A percentile compares a stretch with the other conserved stretches of the same genome.
Conservation (phyloP, 2,329 filamentous ascomycete species). For the Thermoascus crustaceus region DNA sequence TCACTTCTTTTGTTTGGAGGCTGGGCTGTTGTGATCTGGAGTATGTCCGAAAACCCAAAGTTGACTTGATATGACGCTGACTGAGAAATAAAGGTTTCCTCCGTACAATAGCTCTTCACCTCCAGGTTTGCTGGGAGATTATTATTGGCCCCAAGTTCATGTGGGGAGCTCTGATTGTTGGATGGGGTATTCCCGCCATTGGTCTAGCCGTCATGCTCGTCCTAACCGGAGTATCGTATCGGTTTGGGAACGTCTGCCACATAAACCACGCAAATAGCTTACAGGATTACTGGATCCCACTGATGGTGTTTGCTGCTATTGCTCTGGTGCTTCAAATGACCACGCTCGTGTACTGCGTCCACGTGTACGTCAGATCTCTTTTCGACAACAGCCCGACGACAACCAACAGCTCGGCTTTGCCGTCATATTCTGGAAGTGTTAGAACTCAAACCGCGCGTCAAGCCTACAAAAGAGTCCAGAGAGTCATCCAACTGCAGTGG, state of each 20-base stretch:
- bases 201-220: constrained; percentile 69
- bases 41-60: constrained; percentile 28
- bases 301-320: constrained; percentile 67
- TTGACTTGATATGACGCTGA: constrained; percentile 1
- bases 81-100: constrained; percentile 57
- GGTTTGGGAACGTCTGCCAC: constrained; percentile 85
- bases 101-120: constrained; percentile 80
- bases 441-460: constrained; percentile 75
- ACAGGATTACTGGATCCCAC: constrained; percentile 80
- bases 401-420: constrained; percentile 60
- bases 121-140: constrained; percentile 97
- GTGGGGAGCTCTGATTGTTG: constrained; percentile 68
- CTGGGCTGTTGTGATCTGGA: constrained; percentile 77
- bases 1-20: constrained; percentile 79
- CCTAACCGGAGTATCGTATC: constrained; percentile 86
- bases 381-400: constrained; percentile 64
- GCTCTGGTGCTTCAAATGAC: constrained; percentile 73
- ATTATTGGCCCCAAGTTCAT: constrained; percentile 84
- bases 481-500: constrained; percentile 90
- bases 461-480: constrained; percentile 76
- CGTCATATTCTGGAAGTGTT: constrained; percentile 67
- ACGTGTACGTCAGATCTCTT: constrained; percentile 82
- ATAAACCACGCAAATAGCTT: constrained; percentile 85
- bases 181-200: constrained; percentile 75
- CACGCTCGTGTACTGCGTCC: constrained; percentile 86